Evolutionary conservation across 768 basidiomycete species (phyloP), one percentile per base, ranked within the genome.

Genomic region (Leccinum disarticulatum): DNA sequence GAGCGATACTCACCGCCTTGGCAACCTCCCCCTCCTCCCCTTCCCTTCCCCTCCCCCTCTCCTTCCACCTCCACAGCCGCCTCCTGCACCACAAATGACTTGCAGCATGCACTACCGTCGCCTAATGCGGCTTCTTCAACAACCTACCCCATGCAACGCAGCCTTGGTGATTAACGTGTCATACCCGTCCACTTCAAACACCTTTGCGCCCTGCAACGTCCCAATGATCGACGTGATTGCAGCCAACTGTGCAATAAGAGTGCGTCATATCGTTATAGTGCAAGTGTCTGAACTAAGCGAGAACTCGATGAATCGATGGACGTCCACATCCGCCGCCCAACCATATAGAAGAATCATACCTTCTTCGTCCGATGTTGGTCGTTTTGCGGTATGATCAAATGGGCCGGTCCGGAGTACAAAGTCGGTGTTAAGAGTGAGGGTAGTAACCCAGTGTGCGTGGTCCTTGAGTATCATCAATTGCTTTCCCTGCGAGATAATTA

Each of bases 401-500:
- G 96, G 95, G 0, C 96, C 96, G 0, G 96, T 98, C 25, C 95
- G 87, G 4, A 97, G 81, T 28, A 96, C 86, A 68, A 95, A 97
- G 71, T 99, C 96, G 11, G 95, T 95, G 73, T 95, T 96, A 56
- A 98, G 80, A 4, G 97, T 87, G 48, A 99, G 84, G 0, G 95
- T 98, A 19, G 95, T 99, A 8, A 99, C 97, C 96, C 95, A 98
- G 69, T 99, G 97, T 0, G 95, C 97, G 67, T 99, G 96, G 62
- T 98, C 95, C 73, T 92, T 94, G 28, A 98, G 77, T 0, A 88
- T 87, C 66, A 95, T 83, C 41, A 98, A 77, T 28, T 86, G 84
- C 72, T 85, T 89, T 1, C 95, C 96, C 90, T 95, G 65, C n/a
- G 51, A 55, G 17, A 53, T 52, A 22, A 56, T 59, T 53, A 67